phyloP scores from a whole-genome alignment of 2,329 filamentous ascomycete genomes.

The Ceratocystis colombiana region DNA sequence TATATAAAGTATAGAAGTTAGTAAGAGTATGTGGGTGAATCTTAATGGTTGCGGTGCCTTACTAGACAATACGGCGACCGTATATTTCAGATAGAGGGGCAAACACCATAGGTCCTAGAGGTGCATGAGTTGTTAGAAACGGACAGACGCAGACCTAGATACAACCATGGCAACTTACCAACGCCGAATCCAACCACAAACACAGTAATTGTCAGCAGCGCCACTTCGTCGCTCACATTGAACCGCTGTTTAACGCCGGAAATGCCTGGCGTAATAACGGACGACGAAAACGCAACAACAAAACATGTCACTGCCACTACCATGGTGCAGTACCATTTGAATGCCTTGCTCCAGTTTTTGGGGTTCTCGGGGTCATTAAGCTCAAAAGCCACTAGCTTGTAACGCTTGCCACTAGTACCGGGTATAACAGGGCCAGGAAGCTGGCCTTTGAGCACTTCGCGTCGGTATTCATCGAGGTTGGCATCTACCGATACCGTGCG shows the following conservation, averaged over 20 bases:
- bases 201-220: constrained; percentile 59
- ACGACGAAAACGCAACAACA: constrained; percentile 59
- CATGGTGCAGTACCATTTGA: constrained; percentile 80
- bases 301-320: constrained; percentile 68
- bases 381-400: constrained; percentile 54
- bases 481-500: constrained; percentile 51
- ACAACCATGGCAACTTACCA: constrained; percentile 37
- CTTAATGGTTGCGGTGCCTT: constrained; percentile 26
- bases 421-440: constrained; percentile 40
- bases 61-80: constrained; percentile 62
- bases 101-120: constrained; percentile 60
- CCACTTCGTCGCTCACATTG: constrained; percentile 59
- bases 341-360: constrained; percentile 72
- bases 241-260: constrained; percentile 54
- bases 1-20: constrained; percentile 27
- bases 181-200: constrained; percentile 78
- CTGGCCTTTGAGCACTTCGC: constrained; percentile 51
- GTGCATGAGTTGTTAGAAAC: constrained; percentile 8
- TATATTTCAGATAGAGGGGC: constrained; percentile 68
- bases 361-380: constrained; percentile 66
- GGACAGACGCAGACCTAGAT: neutral
- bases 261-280: constrained; percentile 70
- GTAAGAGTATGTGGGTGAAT: neutral
- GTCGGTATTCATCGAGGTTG: constrained; percentile 57
- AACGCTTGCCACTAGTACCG: constrained; percentile 29